Base-by-base conservation (phyloP, 2,329 filamentous ascomycete genomes). In the Dothideomycetes sp. region DNA sequence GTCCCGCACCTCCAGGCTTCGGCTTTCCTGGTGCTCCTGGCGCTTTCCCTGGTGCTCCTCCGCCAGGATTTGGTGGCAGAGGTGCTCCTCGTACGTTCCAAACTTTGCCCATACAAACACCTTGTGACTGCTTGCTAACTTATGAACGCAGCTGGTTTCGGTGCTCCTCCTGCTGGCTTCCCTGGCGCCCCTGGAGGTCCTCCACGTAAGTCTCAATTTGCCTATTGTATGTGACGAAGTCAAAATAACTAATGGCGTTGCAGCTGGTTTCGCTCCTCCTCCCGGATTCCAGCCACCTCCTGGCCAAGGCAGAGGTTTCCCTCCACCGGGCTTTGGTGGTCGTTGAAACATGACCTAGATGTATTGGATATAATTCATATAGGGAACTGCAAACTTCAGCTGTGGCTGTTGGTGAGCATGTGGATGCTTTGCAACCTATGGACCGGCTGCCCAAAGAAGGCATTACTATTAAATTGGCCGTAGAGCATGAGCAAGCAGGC, bases 1-100 rank as follows among this genome's bases (percentile, higher is more conserved):
- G 79, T 45, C 82, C 78, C 42, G 82, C 82, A 35, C 82, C 83
- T 41, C n/a, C n/a, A n/a, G 70, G 69, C 32, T 68, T 67, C 25
- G 72, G 71, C 48, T 63, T 61, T 24, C 44, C 49, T 41, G 62
- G 54, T 12, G 62, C 55, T n/a, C 66, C 69, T 45, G 69, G 65
- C 48, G 70, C 69, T 20, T 73, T 74, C 51, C 71, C 74, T 43
- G 72, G 53, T 36, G 47, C 40, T 38, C 58, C 56, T 34, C 63
- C 64, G 6, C 52, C 52, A 18, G 49, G 46, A 2, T 54, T 55
- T 37, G 49, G 47, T 36, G 57, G 56, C 12, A 52, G 56, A 32
- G 63, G 64, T 40, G 63, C 58, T 34, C 63, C 62, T 15, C 53
- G 39, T 42, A 42, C 23, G 39, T 42, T 29, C 5, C 11, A 13